Evolutionary conservation across 2,329 filamentous ascomycete genomes (phyloP).

Genomic region (Verticillium nonalfalfae): DNA sequence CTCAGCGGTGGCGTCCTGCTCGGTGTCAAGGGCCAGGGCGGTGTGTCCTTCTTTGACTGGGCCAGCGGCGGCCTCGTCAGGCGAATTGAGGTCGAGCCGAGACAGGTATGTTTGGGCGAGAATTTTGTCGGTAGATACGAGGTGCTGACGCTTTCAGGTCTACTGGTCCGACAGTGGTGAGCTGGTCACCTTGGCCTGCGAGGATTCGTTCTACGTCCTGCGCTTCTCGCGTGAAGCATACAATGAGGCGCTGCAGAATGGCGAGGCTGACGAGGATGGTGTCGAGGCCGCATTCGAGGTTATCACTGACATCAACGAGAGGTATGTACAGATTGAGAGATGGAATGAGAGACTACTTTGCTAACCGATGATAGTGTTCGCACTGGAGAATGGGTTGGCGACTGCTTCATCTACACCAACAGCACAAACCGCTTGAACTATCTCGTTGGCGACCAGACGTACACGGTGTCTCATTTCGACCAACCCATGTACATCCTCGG

Average conservation of each 20-base stretch:
- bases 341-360: background rate
- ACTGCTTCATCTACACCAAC: conserved; percentile 99
- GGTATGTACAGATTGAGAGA: conserved; percentile 35
- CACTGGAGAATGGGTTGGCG: conserved; percentile 95
- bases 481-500: conserved; percentile 91
- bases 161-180: conserved; percentile 99
- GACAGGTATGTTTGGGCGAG: conserved; percentile 26
- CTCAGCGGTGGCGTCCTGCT: conserved; percentile 83
- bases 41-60: conserved; percentile 97
- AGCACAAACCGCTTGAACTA: conserved; percentile 95
- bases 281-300: conserved; percentile 96
- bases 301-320: conserved; percentile 91
- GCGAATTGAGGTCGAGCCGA: conserved; percentile 77
- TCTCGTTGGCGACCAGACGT: conserved; percentile 94
- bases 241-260: conserved; percentile 72
- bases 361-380: conserved; percentile 56
- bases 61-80: conserved; percentile 80
- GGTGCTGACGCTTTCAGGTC: conserved; percentile 44
- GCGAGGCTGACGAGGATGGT: conserved; percentile 80
- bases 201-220: conserved; percentile 92
- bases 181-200: conserved; percentile 84
- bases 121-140: background rate
- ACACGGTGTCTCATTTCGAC: conserved; percentile 96
- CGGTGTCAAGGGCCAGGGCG: conserved; percentile 90
- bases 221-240: conserved; percentile 89